Evolutionary conservation across 441 rosid genomes (phyloP).

Genomic region (Populus trichocarpa): DNA sequence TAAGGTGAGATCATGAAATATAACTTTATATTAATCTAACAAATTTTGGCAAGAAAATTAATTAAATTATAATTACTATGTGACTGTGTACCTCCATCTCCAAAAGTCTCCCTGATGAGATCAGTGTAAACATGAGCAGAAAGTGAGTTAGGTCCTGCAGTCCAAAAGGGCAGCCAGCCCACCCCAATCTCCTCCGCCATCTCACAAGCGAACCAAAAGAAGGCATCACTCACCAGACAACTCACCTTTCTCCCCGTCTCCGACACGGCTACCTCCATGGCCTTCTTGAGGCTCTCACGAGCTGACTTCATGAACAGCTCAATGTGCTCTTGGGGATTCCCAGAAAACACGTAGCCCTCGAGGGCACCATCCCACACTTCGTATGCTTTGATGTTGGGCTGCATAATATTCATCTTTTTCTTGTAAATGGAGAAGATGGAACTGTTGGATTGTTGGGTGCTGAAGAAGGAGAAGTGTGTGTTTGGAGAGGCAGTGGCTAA

Average conservation of each 20-base stretch:
- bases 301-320: slow-evolving; percentile 58
- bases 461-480: slow-evolving; percentile 42
- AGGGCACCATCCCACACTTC: slow-evolving; percentile 45
- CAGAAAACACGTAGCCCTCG: slow-evolving; percentile 34
- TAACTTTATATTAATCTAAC: too few relatives aligned
- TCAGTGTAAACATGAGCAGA: slow-evolving; percentile 36
- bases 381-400: slow-evolving; percentile 29
- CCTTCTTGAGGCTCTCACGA: slow-evolving; percentile 32
- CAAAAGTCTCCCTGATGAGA: slow-evolving; percentile 17
- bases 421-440: slow-evolving; percentile 21
- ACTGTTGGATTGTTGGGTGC: slow-evolving; percentile 31
- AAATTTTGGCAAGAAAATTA: too few relatives aligned
- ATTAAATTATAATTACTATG: not conserved
- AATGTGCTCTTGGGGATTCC: slow-evolving; percentile 44
- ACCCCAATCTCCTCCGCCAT: slow-evolving; percentile 35
- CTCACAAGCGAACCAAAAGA: slow-evolving; percentile 42
- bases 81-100: slow-evolving; percentile 13
- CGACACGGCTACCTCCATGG: slow-evolving; percentile 36
- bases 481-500: slow-evolving; percentile 28
- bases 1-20: too few relatives aligned
- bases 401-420: not conserved
- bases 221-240: slow-evolving; percentile 54
- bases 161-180: slow-evolving; percentile 44
- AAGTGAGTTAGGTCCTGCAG: slow-evolving; percentile 36
- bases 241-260: slow-evolving; percentile 42